Evolutionary conservation across 345 rosid genomes (phyloP), one percentile per base, ranked within the genome.

Genomic region (Geranium brycei): DNA sequence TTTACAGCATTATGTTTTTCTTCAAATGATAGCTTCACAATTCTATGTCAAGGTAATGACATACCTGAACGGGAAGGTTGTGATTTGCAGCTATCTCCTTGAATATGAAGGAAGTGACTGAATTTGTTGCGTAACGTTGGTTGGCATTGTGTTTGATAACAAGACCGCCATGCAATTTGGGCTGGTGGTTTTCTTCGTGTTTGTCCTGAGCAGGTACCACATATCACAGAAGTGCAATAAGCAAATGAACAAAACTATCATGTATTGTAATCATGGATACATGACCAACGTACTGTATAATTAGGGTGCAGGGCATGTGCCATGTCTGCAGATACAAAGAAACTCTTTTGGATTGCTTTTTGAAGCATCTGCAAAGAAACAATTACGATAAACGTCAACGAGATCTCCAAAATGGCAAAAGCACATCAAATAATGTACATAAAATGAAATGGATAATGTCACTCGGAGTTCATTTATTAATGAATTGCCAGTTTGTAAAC

Each of bases 251-350:
- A 47, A 7, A 31, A 19, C 61, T 59, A 41, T 17, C 19, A 31
- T 3, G 28, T 23, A 23, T 23, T 2, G 28, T 51, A 60, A 60
- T 64, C 16, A 17, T 17, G 14, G 61, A 19, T 32, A 51, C 23
- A 61, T 19, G 17, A 61, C 58, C 51, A 67, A 18, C 64, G 51
- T 74, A 88, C 97, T 88, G 75, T 79, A 65, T 83, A 93, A 76
- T 93, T 93, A 31, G 99, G 97, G 77, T 93, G 99, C 17, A 91
- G 73, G 72, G 97, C 97, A 77, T 93, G 99, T 1, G 97, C 97
- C 99, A 93, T 91, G 76, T 93, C 97, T 65, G 99, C 95, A 18
- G 97, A 91, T 12, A 93, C 97, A 41, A 90, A 80, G 76, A 82
- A 81, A 75, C 97, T 93, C 80, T 62, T 86, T 70, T 93, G 99